Percentiles rank a stretch among this genome's conserved stretches.
These are phyloP conservation scores for Fraxinus pennsylvanica DNA, from an alignment of 257 asterid species.

Conservation along the genomic window DNA sequence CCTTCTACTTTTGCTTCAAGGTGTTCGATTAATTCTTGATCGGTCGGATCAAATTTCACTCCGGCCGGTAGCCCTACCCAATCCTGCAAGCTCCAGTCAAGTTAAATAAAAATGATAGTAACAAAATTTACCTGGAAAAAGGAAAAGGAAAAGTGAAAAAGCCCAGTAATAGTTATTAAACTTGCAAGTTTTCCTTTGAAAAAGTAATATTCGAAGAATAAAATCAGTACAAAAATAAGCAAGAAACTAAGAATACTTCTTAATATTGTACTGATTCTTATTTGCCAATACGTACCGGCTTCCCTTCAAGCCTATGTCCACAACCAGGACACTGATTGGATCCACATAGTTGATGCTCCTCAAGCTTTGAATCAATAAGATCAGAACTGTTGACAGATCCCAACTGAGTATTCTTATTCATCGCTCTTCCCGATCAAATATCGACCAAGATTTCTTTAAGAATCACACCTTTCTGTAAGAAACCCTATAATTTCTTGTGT, in stretches of 20 bases:
- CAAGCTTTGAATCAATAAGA: slow-evolving; percentile 96
- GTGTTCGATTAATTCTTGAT: slow-evolving; percentile 94
- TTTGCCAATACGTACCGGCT: slow-evolving; percentile 59
- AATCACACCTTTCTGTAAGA: background rate
- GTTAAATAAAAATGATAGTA: background rate
- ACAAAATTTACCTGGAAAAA: background rate
- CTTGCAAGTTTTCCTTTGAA: background rate
- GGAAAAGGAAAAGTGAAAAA: background rate
- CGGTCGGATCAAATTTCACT: slow-evolving; percentile 97
- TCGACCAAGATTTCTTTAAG: background rate
- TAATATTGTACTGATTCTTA: slow-evolving; percentile 26
- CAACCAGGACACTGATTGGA: slow-evolving; percentile 97
- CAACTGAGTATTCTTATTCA: slow-evolving; percentile 63
- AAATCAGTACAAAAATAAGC: background rate
- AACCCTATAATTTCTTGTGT: background rate
- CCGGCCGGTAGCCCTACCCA: slow-evolving; percentile 99
- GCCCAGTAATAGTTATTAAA: slow-evolving; percentile 14
- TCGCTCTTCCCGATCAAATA: slow-evolving; percentile 8
- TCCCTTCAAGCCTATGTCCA: slow-evolving; percentile 92
- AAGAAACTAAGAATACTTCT: slow-evolving; percentile 20
- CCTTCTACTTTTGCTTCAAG: slow-evolving; percentile 89
- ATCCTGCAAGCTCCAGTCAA: slow-evolving; percentile 47
- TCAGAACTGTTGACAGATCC: slow-evolving; percentile 76
- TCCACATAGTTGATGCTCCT: slow-evolving; percentile 94
- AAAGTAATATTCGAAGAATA: slow-evolving; percentile 4